Base-by-base conservation (phyloP, 148 eudicot genomes). In the Camellia lanceoleosa region DNA sequence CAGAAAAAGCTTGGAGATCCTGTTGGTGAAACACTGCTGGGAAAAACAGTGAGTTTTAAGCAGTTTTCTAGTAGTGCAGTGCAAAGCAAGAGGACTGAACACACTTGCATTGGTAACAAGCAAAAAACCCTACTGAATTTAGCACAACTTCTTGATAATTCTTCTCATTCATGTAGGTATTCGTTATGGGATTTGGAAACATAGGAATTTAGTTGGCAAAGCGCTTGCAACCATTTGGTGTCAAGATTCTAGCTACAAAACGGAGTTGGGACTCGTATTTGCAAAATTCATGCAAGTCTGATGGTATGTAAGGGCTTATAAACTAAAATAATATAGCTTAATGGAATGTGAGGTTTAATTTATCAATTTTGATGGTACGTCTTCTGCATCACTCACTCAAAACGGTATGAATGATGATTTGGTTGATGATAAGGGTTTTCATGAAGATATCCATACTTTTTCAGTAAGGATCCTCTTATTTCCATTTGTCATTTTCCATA, bases 151-250 rank as follows among this genome's bases (percentile, higher is more conserved):
- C n/a, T 59, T 76, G 58, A 56, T 30, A 56, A 56, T 54, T 73
- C 71, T 65, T 15, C 55, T 68, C 51, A 49, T 63, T 75, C 47
- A 46, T 88, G 81, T 78, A 97, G 99, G 93, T 97, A 20, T 91
- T 92, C 80, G 91, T 97, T 76, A 72, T 97, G 94, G 98, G 99
- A 75, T 91, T 75, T 74, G 99, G 99, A 80, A 94, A 80, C 71
- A 94, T 97, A 78, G 99, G 99, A 51, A 44, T 78, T 72, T 89
- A 94, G 72, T 89, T 94, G 85, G 99, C 98, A 52, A 91, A 91
- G 88, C 97, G 98, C 68, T 87, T 97, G 83, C 92, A 86, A 78
- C 94, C 99, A 70, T 97, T 97, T 82, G 98, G 87, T 82, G 99
- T 97, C 30, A 90, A 82, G 83, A 88, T 97, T 79, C 84, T 91